Evolutionary conservation across 176 grass and related monocot genomes (phyloP), one percentile per base, ranked within the genome.

Genomic region (Secale cereale): DNA sequence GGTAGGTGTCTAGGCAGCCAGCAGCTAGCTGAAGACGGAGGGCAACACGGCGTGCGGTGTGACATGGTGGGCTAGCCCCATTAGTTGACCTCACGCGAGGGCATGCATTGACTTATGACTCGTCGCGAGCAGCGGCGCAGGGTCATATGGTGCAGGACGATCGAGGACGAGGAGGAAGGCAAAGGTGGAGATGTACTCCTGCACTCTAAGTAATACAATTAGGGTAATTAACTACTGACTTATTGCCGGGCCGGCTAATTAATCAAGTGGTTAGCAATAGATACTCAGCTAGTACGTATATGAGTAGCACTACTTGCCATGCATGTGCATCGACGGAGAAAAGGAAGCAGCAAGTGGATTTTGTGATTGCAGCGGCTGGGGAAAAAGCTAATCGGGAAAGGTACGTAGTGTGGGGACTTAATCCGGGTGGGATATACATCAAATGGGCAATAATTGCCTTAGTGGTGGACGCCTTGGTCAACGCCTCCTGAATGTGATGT

Each of bases 21-120:
- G 6, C 52, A 56, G 52, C 52, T 56, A 56, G 52, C 19, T 8
- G 19, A 56, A 56, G 52, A 56, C 52, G 52, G 52, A 56, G 6
- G 95, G 90, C 52, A 19, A 56, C 52, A 56, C 52, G 70, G 70
- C 70, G 67, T 45, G 70, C 25, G 27, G 40, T 13, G 69, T 16
- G 37, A 74, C 70, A 74, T 74, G 65, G 65, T 20, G 37, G 52
- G 37, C 2, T 27, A 73, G 70, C 70, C 70, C 25, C 70, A 48
- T 74, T 74, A 7, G 14, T 48, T 4, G 70, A 74, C 70, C 70
- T 19, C 19, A 56, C 2, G 50, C 19, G 52, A 56, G 52, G 52
- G 19, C 12, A 73, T 2, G 69, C 69, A 6, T 13, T 25, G 70
- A 3, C 23, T 45, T 73, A 2, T 74, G 70, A 74, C 70, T 74